Base-by-base conservation (phyloP, 1,139 yeast species). In the Saccharomyces hybrid region DNA sequence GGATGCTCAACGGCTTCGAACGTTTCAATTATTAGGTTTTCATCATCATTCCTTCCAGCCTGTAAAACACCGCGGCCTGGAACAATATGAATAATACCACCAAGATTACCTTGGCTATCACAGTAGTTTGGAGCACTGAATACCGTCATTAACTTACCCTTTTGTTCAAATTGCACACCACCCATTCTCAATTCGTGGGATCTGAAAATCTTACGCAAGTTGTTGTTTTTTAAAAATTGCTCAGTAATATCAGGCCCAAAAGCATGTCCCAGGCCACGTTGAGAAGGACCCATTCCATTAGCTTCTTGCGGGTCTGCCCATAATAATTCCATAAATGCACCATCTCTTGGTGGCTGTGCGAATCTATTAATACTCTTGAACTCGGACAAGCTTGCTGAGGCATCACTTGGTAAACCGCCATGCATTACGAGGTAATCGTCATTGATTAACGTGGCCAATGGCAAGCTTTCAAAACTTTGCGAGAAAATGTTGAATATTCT, bases 231-330 rank as follows among this genome's bases (percentile, higher is more conserved):
- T 65, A 96, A 83, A 77, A 91, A 93, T 49, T 79, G 70, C 56
- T 82, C 83, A 6, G 99, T 93, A 57, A 93, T 81, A 69, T 93
- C 99, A 6, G 98, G 97, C 0, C 99, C 99, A 70, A 93, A 93
- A 69, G 93, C 96, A 72, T 88, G 81, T 28, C 99, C 98, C 54
- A 91, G 84, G 44, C 99, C 99, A 69, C 99, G 81, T 72, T 90
- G 90, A 27, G 96, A 87, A 4, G 95, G 89, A 1, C 90, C 82
- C 51, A 96, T 79, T 13, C 99, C 99, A 16, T 80, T 74, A 11
- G 73, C 76, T 0, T 77, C 76, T 70, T 90, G 97, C 1, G 99
- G 99, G 70, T 93, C 99, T 0, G 98, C 88, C 99, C 99, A 93
- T 57, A 93, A 76, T 69, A 95, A 78, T 68, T 93, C 99, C 97